A percentile compares a stretch with the other conserved stretches of the same genome.
Evolutionary conservation across 768 basidiomycete genomes (phyloP).

Genomic region (Boletus rufocinnamomeus): DNA sequence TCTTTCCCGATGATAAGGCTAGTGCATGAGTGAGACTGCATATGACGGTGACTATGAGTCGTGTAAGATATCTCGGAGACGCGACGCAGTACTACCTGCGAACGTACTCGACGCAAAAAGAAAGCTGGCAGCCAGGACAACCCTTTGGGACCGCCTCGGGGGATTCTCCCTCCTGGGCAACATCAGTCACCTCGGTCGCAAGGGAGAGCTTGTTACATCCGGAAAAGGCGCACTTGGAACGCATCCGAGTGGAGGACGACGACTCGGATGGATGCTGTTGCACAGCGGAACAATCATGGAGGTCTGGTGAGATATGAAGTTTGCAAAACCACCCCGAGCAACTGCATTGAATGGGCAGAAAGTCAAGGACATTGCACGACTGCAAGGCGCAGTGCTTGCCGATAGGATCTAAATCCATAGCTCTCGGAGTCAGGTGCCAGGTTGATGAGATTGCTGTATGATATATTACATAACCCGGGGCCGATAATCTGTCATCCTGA

Average conservation of each 20-base stretch:
- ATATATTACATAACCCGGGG: conserved; percentile 4
- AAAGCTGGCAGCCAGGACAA: conserved; percentile 54
- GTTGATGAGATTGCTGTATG: too few relatives aligned
- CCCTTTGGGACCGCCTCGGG: conserved; percentile 26
- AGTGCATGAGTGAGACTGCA: conserved; percentile 59
- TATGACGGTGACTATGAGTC: conserved; percentile 61
- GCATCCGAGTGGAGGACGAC: conserved; percentile 24
- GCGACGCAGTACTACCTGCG: not conserved
- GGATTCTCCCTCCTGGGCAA: conserved; percentile 1
- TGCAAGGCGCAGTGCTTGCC: conserved; percentile 66
- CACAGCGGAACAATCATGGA: conserved; percentile 53
- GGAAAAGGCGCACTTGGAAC: conserved; percentile 50
- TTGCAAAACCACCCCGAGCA: conserved; percentile 65
- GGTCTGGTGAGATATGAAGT: conserved; percentile 58
- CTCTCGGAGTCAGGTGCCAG: not conserved
- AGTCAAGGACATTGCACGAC: conserved; percentile 65
- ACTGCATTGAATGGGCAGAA: conserved; percentile 72
- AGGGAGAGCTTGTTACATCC: conserved; percentile 60
- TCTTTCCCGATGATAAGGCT: conserved; percentile 17
- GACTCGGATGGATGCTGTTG: conserved; percentile 1
- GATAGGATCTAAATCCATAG: conserved; percentile 50
- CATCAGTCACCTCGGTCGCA: conserved; percentile 38
- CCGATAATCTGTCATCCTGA: too few relatives aligned
- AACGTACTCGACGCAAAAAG: conserved; percentile 67
- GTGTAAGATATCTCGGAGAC: conserved; percentile 12